Evolutionary conservation across 2,329 filamentous ascomycete genomes (phyloP).

Genomic region (Tolypocladium nubicola): DNA sequence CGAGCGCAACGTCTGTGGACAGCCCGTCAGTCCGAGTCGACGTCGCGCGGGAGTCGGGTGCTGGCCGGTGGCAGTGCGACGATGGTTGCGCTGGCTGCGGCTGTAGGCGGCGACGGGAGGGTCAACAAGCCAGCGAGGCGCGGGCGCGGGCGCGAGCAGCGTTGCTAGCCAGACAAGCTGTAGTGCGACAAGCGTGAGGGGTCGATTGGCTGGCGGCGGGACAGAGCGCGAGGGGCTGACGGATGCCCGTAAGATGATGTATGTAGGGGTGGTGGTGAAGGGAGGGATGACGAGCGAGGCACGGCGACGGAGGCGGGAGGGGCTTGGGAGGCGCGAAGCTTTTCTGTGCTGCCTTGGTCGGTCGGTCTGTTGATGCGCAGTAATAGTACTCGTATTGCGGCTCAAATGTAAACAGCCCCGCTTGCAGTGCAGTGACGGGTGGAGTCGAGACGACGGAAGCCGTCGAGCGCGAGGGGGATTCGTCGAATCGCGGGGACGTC

Average conservation of each 20-base stretch:
- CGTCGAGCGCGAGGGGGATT: neutral
- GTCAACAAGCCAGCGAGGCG: neutral
- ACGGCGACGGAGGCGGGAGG: neutral
- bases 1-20: conserved; percentile 1
- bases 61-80: neutral
- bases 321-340: neutral
- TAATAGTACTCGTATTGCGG: neutral
- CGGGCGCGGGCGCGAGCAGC: neutral
- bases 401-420: neutral
- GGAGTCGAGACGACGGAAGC: neutral
- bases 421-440: neutral
- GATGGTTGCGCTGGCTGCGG: conserved; percentile 1
- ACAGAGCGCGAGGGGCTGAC: conserved; percentile 5
- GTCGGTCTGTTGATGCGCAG: neutral
- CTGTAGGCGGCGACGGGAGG: neutral
- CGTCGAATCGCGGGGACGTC: neutral
- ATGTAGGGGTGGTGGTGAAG: neutral
- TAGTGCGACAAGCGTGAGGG: conserved; percentile 8
- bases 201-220: conserved; percentile 5
- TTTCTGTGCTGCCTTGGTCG: neutral
- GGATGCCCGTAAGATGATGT: neutral
- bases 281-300: neutral
- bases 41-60: neutral
- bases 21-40: neutral
- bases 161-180: neutral